Percentiles rank a stretch among this genome's conserved stretches.
phyloP scores from a whole-genome alignment of 768 basidiomycete species.

The Pleurotus citrinopileatus region DNA sequence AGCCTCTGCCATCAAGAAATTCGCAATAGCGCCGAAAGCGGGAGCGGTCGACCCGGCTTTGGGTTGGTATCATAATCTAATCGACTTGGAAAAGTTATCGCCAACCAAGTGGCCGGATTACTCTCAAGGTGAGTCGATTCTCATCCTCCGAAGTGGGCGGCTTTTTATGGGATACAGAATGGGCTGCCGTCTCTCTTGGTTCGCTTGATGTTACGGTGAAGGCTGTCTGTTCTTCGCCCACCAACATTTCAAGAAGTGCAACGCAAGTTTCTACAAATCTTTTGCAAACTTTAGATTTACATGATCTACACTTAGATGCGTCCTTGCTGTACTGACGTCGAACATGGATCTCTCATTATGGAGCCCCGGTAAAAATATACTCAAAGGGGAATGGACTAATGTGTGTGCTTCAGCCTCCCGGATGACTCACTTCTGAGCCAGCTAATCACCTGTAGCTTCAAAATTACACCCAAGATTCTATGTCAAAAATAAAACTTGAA shows the following conservation, averaged over 20 bases:
- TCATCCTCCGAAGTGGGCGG: not conserved
- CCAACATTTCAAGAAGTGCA: conserved; percentile 53
- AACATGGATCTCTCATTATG: conserved; percentile 76
- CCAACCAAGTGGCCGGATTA: conserved; percentile 45
- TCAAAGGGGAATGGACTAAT: conserved; percentile 73
- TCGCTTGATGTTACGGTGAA: conserved; percentile 67
- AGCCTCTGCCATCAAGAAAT: conserved; percentile 44
- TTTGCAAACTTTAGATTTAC: not conserved
- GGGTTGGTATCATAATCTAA: conserved; percentile 74
- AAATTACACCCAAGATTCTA: not conserved
- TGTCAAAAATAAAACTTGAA: not conserved
- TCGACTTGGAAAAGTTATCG: conserved; percentile 51
- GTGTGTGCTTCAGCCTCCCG: conserved; percentile 28
- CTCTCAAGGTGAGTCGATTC: conserved; percentile 38
- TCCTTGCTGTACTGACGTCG: conserved; percentile 65
- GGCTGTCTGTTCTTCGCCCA: conserved; percentile 65
- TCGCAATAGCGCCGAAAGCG: conserved; percentile 29
- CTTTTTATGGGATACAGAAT: conserved; percentile 55
- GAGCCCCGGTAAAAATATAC: conserved; percentile 60
- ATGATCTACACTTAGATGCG: conserved; percentile 41
- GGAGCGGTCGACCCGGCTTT: conserved; percentile 31
- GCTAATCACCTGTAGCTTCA: conserved; percentile 16
- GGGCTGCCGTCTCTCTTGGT: conserved; percentile 66
- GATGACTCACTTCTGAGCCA: conserved; percentile 15
- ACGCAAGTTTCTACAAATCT: conserved; percentile 42